Percentiles rank a stretch among this genome's conserved stretches.
These are phyloP conservation scores for Blastomyces gilchristii DNA, from an alignment of 2,329 filamentous ascomycete species.

Conservation along the genomic window DNA sequence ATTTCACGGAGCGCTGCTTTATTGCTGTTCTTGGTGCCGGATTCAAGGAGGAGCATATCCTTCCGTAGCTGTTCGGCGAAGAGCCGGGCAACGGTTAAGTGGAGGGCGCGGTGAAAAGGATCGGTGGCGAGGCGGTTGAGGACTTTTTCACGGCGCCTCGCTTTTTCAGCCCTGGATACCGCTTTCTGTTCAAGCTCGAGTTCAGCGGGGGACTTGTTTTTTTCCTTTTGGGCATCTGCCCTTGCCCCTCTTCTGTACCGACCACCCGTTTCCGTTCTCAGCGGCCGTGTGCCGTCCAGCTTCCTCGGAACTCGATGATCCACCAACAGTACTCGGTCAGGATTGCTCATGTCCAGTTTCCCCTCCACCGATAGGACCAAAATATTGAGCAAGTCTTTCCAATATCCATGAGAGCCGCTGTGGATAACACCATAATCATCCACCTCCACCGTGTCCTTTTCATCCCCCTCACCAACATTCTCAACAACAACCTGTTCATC, in stretches of 20 bases:
- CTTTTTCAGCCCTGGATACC: conserved; percentile 23
- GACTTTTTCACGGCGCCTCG: conserved; percentile 35
- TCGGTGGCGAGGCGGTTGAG: conserved; percentile 36
- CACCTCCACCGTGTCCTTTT: conserved; percentile 19
- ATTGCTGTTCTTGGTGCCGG: conserved; percentile 22
- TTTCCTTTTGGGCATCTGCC: neutral
- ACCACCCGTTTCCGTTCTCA: neutral
- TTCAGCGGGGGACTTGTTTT: neutral
- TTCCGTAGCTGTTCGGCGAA: conserved; percentile 46
- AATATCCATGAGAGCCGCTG: conserved; percentile 50
- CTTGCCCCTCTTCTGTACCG: conserved; percentile 10
- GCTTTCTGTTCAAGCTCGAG: neutral
- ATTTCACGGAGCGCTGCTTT: conserved; percentile 38
- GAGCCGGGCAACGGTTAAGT: conserved; percentile 45
- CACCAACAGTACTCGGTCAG: conserved; percentile 34
- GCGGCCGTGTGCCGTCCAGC: neutral
- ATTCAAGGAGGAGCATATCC: conserved; percentile 38
- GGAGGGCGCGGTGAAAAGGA: conserved; percentile 42
- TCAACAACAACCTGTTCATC: conserved; percentile 30
- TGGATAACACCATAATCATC: conserved; percentile 39
- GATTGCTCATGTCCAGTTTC: conserved; percentile 37
- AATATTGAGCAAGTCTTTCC: conserved; percentile 52
- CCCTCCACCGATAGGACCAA: conserved; percentile 43
- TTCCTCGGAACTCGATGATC: neutral
- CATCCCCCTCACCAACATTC: conserved; percentile 17